Evolutionary conservation across 2,329 filamentous ascomycete species (phyloP).

Genomic region (Fusarium odoratissimum): DNA sequence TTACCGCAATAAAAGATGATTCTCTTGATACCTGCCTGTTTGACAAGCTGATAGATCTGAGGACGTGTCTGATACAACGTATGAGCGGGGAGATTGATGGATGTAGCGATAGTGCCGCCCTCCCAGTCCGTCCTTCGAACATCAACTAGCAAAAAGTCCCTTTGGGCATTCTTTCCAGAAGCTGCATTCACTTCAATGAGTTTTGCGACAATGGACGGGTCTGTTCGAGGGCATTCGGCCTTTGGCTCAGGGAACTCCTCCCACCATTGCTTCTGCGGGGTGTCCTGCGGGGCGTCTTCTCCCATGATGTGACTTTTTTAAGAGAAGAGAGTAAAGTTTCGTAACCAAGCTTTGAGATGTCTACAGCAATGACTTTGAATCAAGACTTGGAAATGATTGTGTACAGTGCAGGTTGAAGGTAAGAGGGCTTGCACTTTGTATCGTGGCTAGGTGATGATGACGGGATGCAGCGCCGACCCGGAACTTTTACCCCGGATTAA

Average conservation of each 20-base stretch:
- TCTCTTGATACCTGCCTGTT: slow-evolving; percentile 59
- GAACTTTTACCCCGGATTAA: slow-evolving; percentile 21
- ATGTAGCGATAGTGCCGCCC: slow-evolving; percentile 69
- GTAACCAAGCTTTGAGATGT: background rate
- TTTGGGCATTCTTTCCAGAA: slow-evolving; percentile 41
- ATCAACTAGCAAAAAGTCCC: slow-evolving; percentile 62
- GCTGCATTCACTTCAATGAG: slow-evolving; percentile 54
- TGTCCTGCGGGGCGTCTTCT: slow-evolving; percentile 39
- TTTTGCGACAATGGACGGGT: slow-evolving; percentile 54
- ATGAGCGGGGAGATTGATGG: slow-evolving; percentile 68
- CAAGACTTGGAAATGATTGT: background rate
- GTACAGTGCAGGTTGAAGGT: background rate
- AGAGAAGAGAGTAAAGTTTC: too few species aligned
- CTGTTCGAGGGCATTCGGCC: slow-evolving; percentile 53
- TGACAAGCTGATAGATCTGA: slow-evolving; percentile 61
- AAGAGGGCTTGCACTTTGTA: background rate
- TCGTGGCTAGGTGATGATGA: slow-evolving; percentile 5
- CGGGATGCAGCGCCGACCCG: background rate
- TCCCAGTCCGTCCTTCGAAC: slow-evolving; percentile 65
- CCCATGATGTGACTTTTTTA: slow-evolving; percentile 27
- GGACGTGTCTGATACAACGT: slow-evolving; percentile 63
- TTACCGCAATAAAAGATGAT: slow-evolving; percentile 69
- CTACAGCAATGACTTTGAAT: accelerated
- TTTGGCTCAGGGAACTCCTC: slow-evolving; percentile 57
- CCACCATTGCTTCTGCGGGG: slow-evolving; percentile 51